Base-by-base conservation (phyloP, 768 basidiomycete genomes). In the Lactarius trivialis region DNA sequence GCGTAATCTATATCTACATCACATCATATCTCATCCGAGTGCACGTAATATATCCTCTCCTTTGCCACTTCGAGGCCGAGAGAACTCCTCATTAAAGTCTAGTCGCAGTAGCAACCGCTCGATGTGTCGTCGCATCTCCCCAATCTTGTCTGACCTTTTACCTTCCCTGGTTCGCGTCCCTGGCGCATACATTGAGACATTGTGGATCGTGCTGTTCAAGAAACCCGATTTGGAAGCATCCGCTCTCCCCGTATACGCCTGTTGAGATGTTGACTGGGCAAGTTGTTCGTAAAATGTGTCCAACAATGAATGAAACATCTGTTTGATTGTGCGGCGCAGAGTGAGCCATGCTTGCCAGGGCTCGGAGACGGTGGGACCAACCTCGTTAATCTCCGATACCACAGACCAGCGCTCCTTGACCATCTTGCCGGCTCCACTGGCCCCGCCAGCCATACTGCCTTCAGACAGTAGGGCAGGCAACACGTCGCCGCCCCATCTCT, bases 401-500 rank as follows among this genome's bases (percentile, higher is more conserved):
- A 85, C 76, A 8, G 71, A 72, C 73, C 82, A 81, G 49, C 93
- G 80, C 66, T 91, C 88, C 68, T 79, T 79, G 0, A 93, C 89
- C 80, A 89, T 77, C 11, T 77, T 77, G 15, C 92, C 92, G 7
- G 91, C 83, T 66, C 79, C 78, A 58, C 82, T 82, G 24, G 76
- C 81, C 7, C 82, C 79, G 0, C 68, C 70, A 32, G 77, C 78
- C 55, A 92, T 69, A 70, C 88, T 91, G 15, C 90, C 91, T 70
- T 93, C 93, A 65, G 85, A 86, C 43, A 95, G 73, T 51, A 95
- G 76, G 0, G 87, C 90, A 14, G 93, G 93, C 2, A 95, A 76
- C 9, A 95, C 84, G 70, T 95, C 91, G 0, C 93, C 93, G 14
- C 91, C 92, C 93, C 93, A 97, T 56, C 93, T 77, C 73, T 95